Percentiles rank a stretch among this genome's conserved stretches.
These are phyloP conservation scores for Pachysandra terminalis DNA, from an alignment of 164 flowering plant genomes.

Conservation along the genomic window DNA sequence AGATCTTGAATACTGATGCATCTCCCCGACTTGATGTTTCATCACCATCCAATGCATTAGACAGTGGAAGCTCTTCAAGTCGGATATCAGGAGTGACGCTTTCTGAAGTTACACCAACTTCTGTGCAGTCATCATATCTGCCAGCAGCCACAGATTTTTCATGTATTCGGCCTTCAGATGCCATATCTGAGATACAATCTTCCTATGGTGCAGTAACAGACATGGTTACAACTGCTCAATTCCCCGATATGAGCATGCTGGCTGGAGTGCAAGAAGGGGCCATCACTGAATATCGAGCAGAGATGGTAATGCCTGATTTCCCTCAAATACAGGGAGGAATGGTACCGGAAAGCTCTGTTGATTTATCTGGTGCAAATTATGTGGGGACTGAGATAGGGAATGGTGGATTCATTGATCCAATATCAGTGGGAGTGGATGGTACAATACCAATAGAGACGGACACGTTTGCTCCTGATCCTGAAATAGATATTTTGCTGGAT, in stretches of 20 bases:
- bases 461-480: slow-evolving; percentile 24
- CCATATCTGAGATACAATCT: slow-evolving; percentile 32
- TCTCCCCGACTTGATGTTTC: too few species aligned
- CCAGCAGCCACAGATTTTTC: slow-evolving; percentile 19
- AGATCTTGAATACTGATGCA: too few species aligned
- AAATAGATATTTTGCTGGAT: slow-evolving; percentile 27
- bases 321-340: slow-evolving; percentile 17
- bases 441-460: slow-evolving; percentile 20
- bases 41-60: too few species aligned
- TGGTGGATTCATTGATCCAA: slow-evolving; percentile 18
- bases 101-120: too few species aligned
- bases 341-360: slow-evolving; percentile 20
- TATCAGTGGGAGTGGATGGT: slow-evolving; percentile 28
- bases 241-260: slow-evolving; percentile 14
- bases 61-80: too few species aligned
- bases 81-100: too few species aligned
- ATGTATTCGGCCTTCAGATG: slow-evolving; percentile 5
- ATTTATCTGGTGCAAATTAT: slow-evolving; percentile 2
- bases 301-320: slow-evolving; percentile 18
- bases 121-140: slow-evolving; percentile 20
- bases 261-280: slow-evolving; percentile 10
- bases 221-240: slow-evolving; percentile 9
- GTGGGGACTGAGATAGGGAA: slow-evolving; percentile 16
- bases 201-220: slow-evolving; percentile 17
- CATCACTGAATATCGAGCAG: slow-evolving; percentile 10